These are phyloP conservation scores for Pochonia chlamydosporia DNA, from an alignment of 2,329 filamentous ascomycete genomes.

Conservation along the genomic window DNA sequence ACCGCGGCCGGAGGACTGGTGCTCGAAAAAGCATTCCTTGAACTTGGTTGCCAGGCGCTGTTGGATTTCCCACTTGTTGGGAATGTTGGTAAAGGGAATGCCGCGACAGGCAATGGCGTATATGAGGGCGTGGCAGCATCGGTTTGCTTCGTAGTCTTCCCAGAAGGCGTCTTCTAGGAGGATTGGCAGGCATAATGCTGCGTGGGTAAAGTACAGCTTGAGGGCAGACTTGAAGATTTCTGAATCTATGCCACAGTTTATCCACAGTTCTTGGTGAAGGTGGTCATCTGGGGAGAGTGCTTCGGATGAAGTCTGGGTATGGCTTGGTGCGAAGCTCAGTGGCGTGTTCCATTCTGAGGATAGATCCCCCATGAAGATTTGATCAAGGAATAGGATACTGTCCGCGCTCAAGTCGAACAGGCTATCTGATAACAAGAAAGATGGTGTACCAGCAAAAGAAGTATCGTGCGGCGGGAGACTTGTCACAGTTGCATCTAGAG, in stretches of 20 bases:
- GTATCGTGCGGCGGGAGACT: background rate
- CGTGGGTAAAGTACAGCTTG: conserved; percentile 17
- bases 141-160: conserved; percentile 15
- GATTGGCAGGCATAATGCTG: conserved; percentile 16
- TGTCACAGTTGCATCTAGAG: too few species aligned
- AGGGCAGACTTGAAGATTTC: conserved; percentile 11
- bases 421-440: conserved; percentile 4
- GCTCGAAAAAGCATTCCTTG: conserved; percentile 14
- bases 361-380: conserved; percentile 16
- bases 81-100: conserved; percentile 12
- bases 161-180: conserved; percentile 18
- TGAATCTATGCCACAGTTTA: conserved; percentile 1
- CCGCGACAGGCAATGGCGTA: conserved; percentile 19
- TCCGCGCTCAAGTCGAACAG: conserved; percentile 16
- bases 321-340: background rate
- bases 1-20: conserved; percentile 7
- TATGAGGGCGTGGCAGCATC: conserved; percentile 15
- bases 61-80: conserved; percentile 15
- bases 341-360: conserved; percentile 5
- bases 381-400: conserved; percentile 18
- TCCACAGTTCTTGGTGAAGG: background rate
- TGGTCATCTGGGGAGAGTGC: background rate
- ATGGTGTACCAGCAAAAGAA: background rate
- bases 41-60: conserved; percentile 16
- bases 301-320: background rate